These are phyloP conservation scores for Chrysoporthe cubensis DNA, from an alignment of 2,329 filamentous ascomycete species.

Conservation along the genomic window DNA sequence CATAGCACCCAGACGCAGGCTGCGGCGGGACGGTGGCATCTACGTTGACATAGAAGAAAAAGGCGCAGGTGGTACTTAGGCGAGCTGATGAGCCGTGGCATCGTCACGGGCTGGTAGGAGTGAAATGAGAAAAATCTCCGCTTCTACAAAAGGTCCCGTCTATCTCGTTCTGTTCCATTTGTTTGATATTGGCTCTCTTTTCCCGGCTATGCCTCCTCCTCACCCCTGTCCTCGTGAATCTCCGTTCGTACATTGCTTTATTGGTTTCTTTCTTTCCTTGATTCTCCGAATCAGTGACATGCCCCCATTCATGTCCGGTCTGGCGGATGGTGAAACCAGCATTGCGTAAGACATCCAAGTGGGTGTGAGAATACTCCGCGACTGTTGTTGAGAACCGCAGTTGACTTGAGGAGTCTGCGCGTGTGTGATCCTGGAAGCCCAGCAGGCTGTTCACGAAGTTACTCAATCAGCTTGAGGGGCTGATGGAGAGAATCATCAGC, in stretches of 20 bases:
- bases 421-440: background rate
- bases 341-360: background rate
- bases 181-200: background rate
- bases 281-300: background rate
- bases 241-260: background rate
- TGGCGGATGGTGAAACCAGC: background rate
- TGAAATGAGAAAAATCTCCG: conserved; percentile 20
- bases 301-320: background rate
- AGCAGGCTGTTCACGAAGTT: background rate
- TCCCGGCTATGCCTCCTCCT: background rate
- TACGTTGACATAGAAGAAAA: conserved; percentile 25
- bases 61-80: background rate
- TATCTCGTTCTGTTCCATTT: background rate
- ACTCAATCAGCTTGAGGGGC: background rate
- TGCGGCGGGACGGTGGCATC: conserved; percentile 18
- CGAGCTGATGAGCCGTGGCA: background rate
- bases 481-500: background rate
- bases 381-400: background rate
- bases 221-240: background rate
- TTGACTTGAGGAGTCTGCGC: background rate
- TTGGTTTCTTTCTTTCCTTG: background rate
- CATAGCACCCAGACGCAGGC: conserved; percentile 25
- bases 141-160: conserved; percentile 4
- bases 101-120: conserved; percentile 18
- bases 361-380: background rate